Percentiles rank a stretch among this genome's conserved stretches.
These are phyloP conservation scores for Fusarium sp. DNA, from an alignment of 2,329 filamentous ascomycete species.

Conservation along the genomic window DNA sequence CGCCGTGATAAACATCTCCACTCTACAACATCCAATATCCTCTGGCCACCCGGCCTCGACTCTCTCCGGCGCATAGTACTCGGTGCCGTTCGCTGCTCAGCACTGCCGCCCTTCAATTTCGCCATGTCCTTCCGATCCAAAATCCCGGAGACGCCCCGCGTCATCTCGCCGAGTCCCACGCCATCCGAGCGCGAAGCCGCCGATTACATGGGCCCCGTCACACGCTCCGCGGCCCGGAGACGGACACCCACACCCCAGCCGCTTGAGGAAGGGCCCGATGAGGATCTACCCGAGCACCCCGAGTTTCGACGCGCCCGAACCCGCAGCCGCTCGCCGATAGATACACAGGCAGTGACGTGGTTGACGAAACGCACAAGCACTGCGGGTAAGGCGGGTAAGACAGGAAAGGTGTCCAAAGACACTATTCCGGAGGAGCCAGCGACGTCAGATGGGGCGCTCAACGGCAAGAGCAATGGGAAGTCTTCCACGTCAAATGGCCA, in stretches of 20 bases:
- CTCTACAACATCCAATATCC: constrained; percentile 48
- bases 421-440: constrained; percentile 41
- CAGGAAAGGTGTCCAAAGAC: constrained; percentile 46
- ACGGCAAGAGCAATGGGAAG: constrained; percentile 53
- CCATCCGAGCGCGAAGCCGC: constrained; percentile 52
- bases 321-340: constrained; percentile 77
- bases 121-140: constrained; percentile 66
- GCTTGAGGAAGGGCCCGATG: constrained; percentile 70
- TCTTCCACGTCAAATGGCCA: constrained; percentile 69
- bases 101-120: constrained; percentile 71
- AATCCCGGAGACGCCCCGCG: constrained; percentile 83
- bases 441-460: constrained; percentile 51
- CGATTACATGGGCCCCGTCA: constrained; percentile 78
- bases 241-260: constrained; percentile 68
- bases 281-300: constrained; percentile 61
- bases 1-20: constrained; percentile 67
- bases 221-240: constrained; percentile 77
- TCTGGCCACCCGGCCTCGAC: constrained; percentile 63
- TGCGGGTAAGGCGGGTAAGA: constrained; percentile 50
- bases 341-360: constrained; percentile 64
- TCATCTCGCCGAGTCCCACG: constrained; percentile 90
- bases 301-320: constrained; percentile 74
- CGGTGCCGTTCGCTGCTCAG: constrained; percentile 68
- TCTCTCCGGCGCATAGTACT: constrained; percentile 64
- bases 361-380: constrained; percentile 64